A percentile compares a stretch with the other conserved stretches of the same genome.
Evolutionary conservation across 2,329 filamentous ascomycete species (phyloP).

Genomic region (Xylariaceae sp.): DNA sequence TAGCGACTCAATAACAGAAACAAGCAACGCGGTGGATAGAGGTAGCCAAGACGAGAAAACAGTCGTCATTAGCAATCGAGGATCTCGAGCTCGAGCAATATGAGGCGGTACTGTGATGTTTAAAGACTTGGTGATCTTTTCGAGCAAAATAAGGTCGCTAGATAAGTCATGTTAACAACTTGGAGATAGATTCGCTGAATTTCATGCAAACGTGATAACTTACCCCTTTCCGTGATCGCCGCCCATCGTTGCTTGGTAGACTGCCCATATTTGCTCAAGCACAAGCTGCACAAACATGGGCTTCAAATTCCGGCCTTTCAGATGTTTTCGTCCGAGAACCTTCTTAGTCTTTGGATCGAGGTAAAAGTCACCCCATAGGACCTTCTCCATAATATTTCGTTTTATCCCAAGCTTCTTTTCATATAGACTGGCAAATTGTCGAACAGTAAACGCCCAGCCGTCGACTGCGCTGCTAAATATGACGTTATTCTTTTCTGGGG

Average conservation of each 20-base stretch:
- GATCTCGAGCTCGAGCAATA: slow-evolving; percentile 81
- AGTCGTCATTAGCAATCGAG: slow-evolving; percentile 81
- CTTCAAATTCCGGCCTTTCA: slow-evolving; percentile 90
- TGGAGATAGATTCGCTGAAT: background rate
- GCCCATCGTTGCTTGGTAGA: slow-evolving; percentile 88
- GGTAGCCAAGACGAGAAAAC: slow-evolving; percentile 92
- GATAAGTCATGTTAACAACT: slow-evolving; percentile 33
- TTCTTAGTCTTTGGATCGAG: slow-evolving; percentile 97
- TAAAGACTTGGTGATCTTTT: slow-evolving; percentile 95
- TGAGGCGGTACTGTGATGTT: slow-evolving; percentile 85
- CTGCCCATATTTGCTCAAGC: slow-evolving; percentile 93
- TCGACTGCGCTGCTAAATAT: slow-evolving; percentile 98
- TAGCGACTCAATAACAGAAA: slow-evolving; percentile 91
- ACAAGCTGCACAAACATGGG: slow-evolving; percentile 98
- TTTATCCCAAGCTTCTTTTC: slow-evolving; percentile 98
- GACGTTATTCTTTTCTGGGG: slow-evolving; percentile 97
- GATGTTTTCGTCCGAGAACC: slow-evolving; percentile 85
- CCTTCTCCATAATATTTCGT: slow-evolving; percentile 84
- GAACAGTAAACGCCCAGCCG: slow-evolving; percentile 98
- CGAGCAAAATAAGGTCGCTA: slow-evolving; percentile 78
- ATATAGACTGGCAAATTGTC: slow-evolving; percentile 91
- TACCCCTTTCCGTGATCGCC: slow-evolving; percentile 82
- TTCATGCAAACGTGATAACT: slow-evolving; percentile 36
- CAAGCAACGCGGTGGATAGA: slow-evolving; percentile 87
- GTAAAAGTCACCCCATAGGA: slow-evolving; percentile 96